Conservation (phyloP, 805 yeast species). For the Pichia thaimueangensis region DNA sequence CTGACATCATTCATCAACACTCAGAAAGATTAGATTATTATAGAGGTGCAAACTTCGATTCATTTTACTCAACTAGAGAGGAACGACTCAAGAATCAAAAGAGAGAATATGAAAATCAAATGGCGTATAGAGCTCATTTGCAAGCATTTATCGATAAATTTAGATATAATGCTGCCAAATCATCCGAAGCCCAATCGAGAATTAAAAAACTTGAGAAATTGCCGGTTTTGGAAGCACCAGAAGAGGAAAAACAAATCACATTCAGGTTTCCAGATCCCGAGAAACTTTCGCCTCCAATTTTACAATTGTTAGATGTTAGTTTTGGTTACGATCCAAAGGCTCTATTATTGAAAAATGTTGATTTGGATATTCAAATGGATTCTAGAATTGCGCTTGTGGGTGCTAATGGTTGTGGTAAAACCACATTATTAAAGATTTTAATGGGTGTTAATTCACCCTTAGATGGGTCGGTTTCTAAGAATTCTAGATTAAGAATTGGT, state of each 20-base stretch:
- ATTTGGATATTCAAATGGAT: constrained; percentile 85
- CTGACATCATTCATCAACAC: constrained; percentile 97
- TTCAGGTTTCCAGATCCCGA: constrained; percentile 97
- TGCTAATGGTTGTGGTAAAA: constrained; percentile 99
- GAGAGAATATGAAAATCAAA: constrained; percentile 95
- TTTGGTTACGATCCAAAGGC: constrained; percentile 74
- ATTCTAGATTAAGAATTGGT: constrained; percentile 85
- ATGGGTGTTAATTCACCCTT: constrained; percentile 73
- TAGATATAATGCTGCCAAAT: constrained; percentile 95
- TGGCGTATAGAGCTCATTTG: constrained; percentile 90
- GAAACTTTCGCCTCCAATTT: constrained; percentile 83
- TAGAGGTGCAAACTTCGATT: constrained; percentile 88
- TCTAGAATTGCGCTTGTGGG: constrained; percentile 96
- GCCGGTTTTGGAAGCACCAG: constrained; percentile 90
- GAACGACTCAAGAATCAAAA: constrained; percentile 90
- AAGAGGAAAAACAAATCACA: constrained; percentile 76
- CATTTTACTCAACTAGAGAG: constrained; percentile 87
- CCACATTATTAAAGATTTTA: constrained; percentile 81
- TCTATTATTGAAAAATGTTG: constrained; percentile 67
- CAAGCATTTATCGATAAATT: constrained; percentile 94
- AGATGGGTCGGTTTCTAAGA: constrained; percentile 71
- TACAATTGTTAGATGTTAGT: constrained; percentile 78
- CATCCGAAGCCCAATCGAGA: constrained; percentile 96
- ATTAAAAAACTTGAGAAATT: constrained; percentile 93
- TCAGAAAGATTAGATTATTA: constrained; percentile 95